phyloP scores from a whole-genome alignment of 2,329 filamentous ascomycete species.

The Mollisiaceae sp. region DNA sequence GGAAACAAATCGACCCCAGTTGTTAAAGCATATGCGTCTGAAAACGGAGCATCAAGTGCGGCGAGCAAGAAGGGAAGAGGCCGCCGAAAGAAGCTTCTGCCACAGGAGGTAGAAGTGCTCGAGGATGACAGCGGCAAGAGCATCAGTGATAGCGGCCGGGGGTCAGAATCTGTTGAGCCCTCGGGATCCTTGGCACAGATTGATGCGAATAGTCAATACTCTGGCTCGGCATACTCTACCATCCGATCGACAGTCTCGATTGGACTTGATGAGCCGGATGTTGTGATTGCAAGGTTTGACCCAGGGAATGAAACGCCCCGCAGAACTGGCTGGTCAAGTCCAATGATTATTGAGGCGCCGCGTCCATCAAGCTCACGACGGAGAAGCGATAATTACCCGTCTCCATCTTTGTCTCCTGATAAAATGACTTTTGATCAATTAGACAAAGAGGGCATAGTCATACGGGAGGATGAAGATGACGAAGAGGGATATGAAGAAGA shows the following conservation, averaged over 20 bases:
- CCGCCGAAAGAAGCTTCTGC: conserved; percentile 28
- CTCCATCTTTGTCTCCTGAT: conserved; percentile 27
- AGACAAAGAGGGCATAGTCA: conserved; percentile 9
- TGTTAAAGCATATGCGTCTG: conserved; percentile 13
- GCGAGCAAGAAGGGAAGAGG: conserved; percentile 34
- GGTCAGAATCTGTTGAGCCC: conserved; percentile 7
- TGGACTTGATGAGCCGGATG: conserved; percentile 28
- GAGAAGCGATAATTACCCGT: conserved; percentile 20
- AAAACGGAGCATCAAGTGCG: conserved; percentile 20
- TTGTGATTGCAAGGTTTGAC: conserved; percentile 38
- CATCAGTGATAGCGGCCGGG: conserved; percentile 10
- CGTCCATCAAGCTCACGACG: conserved; percentile 19
- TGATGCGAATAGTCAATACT: conserved; percentile 18
- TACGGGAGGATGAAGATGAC: conserved; percentile 7
- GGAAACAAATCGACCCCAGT: conserved; percentile 26
- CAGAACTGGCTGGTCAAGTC: conserved; percentile 38
- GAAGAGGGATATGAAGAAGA: conserved; percentile 34
- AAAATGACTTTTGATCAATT: conserved; percentile 19
- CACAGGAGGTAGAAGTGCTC: conserved; percentile 27
- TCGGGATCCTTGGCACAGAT: conserved; percentile 17
- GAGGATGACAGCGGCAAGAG: conserved; percentile 23
- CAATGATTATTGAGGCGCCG: conserved; percentile 28
- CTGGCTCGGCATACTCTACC: conserved; percentile 31
- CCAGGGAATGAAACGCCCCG: conserved; percentile 35
- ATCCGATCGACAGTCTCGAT: conserved; percentile 31